phyloP scores from a whole-genome alignment of 805 yeast genomes.

The Saccharomycopsis olivae region DNA sequence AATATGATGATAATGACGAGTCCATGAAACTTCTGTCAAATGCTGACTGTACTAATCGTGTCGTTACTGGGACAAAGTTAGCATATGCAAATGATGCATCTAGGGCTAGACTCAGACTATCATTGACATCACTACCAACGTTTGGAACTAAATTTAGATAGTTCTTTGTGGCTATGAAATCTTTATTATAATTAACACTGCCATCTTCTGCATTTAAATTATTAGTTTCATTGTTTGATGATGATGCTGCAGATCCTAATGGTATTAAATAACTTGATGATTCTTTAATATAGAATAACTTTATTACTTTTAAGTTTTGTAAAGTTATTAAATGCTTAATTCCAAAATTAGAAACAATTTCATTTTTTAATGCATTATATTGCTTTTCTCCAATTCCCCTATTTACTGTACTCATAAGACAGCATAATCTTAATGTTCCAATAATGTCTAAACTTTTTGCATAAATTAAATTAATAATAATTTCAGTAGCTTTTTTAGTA shows the following conservation, averaged over 20 bases:
- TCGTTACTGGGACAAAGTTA: slow-evolving; percentile 69
- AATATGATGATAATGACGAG: slow-evolving; percentile 19
- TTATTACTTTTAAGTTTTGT: slow-evolving; percentile 37
- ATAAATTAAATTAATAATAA: slow-evolving; percentile 41
- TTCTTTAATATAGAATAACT: slow-evolving; percentile 33
- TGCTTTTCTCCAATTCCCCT: slow-evolving; percentile 64
- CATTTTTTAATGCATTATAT: slow-evolving; percentile 40
- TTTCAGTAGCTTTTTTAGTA: slow-evolving; percentile 22
- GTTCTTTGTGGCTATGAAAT: slow-evolving; percentile 25
- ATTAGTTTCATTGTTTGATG: not conserved
- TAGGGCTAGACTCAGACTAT: slow-evolving; percentile 31
- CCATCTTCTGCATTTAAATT: slow-evolving; percentile 6
- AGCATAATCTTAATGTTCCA: slow-evolving; percentile 41
- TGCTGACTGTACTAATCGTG: slow-evolving; percentile 61
- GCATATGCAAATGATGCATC: slow-evolving; percentile 59
- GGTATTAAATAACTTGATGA: slow-evolving; percentile 13
- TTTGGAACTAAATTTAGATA: slow-evolving; percentile 41
- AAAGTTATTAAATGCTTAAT: slow-evolving; percentile 37
- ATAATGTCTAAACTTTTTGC: slow-evolving; percentile 24
- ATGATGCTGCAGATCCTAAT: not conserved
- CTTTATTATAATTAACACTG: slow-evolving; percentile 22
- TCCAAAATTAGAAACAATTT: slow-evolving; percentile 57
- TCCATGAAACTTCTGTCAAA: slow-evolving; percentile 44
- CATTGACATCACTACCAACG: slow-evolving; percentile 15
- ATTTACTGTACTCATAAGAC: slow-evolving; percentile 50